Conservation (phyloP, 371 early-diverging fungal genomes). For the Apophysomyces variabilis region DNA sequence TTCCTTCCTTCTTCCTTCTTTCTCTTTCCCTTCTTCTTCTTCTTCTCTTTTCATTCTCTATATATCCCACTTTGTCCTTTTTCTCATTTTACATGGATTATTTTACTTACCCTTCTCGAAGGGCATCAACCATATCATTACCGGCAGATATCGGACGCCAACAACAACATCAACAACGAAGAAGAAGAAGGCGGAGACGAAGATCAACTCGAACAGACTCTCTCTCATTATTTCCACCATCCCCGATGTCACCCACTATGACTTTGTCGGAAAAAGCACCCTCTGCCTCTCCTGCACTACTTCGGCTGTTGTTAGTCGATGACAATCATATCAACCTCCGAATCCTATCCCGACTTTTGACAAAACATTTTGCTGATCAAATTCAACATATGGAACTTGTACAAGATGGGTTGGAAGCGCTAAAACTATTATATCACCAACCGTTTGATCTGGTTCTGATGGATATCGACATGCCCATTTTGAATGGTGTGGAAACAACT, state of each 20-base stretch:
- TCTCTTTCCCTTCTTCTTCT: slow-evolving; percentile 7
- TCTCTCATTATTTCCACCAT: neutral
- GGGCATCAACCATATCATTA: neutral
- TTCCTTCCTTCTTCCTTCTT: neutral
- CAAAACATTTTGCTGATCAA: slow-evolving; percentile 52
- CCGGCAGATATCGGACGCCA: neutral
- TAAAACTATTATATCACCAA: slow-evolving; percentile 46
- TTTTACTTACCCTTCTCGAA: neutral
- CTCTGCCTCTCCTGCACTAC: neutral
- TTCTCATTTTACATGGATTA: slow-evolving; percentile 2
- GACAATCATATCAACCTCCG: slow-evolving; percentile 64
- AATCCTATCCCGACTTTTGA: slow-evolving; percentile 57
- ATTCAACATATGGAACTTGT: slow-evolving; percentile 50
- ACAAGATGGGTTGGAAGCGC: slow-evolving; percentile 49
- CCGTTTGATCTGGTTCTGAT: slow-evolving; percentile 61
- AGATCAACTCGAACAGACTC: neutral
- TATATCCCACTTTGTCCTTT: neutral
- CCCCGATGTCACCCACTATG: neutral
- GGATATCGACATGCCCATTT: slow-evolving; percentile 72
- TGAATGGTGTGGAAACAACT: slow-evolving; percentile 63
- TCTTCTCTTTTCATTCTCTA: neutral
- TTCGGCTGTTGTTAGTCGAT: slow-evolving; percentile 50
- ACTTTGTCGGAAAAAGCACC: too few species aligned
- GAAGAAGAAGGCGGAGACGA: neutral
- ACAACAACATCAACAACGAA: slow-evolving; percentile 6